Evolutionary conservation across 2,329 filamentous ascomycete genomes (phyloP), one percentile per base, ranked within the genome.

Genomic region (Epichloe gansuensis): DNA sequence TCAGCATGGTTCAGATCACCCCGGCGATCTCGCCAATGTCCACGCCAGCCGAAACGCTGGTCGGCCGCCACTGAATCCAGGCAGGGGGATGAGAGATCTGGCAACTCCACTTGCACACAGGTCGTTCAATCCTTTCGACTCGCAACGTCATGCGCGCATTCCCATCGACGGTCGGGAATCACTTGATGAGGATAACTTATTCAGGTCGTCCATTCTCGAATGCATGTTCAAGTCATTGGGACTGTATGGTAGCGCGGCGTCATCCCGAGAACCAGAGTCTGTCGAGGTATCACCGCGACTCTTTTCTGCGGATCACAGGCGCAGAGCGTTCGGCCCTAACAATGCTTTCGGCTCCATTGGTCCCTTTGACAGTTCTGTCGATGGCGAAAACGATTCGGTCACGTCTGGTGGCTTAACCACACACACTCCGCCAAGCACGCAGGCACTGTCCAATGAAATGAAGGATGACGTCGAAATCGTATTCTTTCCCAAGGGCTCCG

Each of bases 221-320:
- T 97, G 93, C 64, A 95, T 98, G 72, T 91, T 95, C 69, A 96
- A 91, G 64, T 86, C 90, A 0, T 86, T 98, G 55, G 93, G 93
- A 0, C 72, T 98, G 52, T 86, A 83, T 21, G 81, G 83, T 35
- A 78, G 76, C 3, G 82, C 82, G 38, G 80, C 83, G 54, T 75
- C 78, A 0, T 74, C 85, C 0, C 78, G 80, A 47, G 86, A 86
- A 59, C 72, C 77, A 0, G 82, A 83, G 48, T 96, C 93, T 0
- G 83, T 83, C 0, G 91, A 96, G 59, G 86, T 82, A 8, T 97
- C 93, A 1, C 93, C 93, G 2, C 80, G 85, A 35, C 74, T 97
- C 5, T 78, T 91, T 0, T 94, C 90, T 0, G 88, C 88, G 57
- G 93, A 98, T 63, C 83, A 87, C 45, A 82, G 80, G 58, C 80